phyloP scores from a whole-genome alignment of 2,329 filamentous ascomycete genomes.

The Plenodomus lindquistii region DNA sequence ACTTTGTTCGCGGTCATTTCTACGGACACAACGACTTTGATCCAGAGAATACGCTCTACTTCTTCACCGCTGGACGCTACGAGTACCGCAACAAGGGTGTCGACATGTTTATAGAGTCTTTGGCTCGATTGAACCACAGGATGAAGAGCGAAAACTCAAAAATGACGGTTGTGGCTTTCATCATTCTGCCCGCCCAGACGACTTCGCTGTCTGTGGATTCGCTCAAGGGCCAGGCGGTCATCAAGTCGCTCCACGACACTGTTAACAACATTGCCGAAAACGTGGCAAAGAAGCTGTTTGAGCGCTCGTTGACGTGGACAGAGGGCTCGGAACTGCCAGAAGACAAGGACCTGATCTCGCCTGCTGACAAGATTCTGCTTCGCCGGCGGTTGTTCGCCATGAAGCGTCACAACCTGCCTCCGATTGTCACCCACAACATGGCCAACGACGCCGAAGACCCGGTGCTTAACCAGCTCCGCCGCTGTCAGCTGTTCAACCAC shows the following conservation, averaged over 20 bases:
- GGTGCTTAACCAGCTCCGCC: conserved; percentile 91
- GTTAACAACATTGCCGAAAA: conserved; percentile 90
- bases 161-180: conserved; percentile 93
- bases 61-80: conserved; percentile 96
- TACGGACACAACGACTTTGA: conserved; percentile 98
- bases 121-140: conserved; percentile 91
- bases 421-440: conserved; percentile 99
- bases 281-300: conserved; percentile 91
- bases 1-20: conserved; percentile 97
- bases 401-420: conserved; percentile 88
- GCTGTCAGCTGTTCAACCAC: conserved; percentile 97
- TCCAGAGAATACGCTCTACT: conserved; percentile 92
- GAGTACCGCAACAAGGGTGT: conserved; percentile 99
- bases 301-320: conserved; percentile 92
- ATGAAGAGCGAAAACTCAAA: conserved; percentile 85
- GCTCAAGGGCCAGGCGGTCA: conserved; percentile 93
- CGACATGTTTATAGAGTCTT: conserved; percentile 98
- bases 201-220: conserved; percentile 94
- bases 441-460: conserved; percentile 90
- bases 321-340: conserved; percentile 92
- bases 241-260: conserved; percentile 93
- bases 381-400: conserved; percentile 92
- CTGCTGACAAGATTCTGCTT: conserved; percentile 88
- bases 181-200: conserved; percentile 98
- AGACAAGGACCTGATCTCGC: conserved; percentile 92